Conservation (phyloP, 768 basidiomycete species). For the Termitomyces bulborhizus region DNA sequence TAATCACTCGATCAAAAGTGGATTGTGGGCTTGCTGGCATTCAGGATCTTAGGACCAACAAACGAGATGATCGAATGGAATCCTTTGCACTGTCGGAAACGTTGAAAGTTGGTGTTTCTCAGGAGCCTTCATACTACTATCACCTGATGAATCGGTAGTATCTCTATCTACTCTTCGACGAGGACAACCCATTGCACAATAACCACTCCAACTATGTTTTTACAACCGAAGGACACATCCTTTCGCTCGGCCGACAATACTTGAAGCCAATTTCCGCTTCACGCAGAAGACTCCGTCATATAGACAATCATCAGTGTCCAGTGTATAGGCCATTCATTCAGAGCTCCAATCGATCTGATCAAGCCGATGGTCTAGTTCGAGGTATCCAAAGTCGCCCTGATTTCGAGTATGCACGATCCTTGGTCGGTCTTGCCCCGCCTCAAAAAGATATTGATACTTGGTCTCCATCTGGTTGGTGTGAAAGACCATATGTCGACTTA, state of each 20-base stretch:
- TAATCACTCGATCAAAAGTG: constrained; percentile 70
- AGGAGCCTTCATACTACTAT: background rate
- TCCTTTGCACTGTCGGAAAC: constrained; percentile 94
- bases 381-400: constrained; percentile 73
- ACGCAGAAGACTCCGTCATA: constrained; percentile 53
- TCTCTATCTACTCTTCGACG: constrained; percentile 88
- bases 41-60: constrained; percentile 68
- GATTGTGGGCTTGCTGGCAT: constrained; percentile 84
- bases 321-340: constrained; percentile 47
- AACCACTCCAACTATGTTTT: constrained; percentile 88
- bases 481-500: constrained; percentile 55
- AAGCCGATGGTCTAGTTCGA: constrained; percentile 44
- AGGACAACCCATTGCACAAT: constrained; percentile 64
- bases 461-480: constrained; percentile 73
- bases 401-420: constrained; percentile 70
- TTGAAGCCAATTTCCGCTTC: constrained; percentile 52
- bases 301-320: constrained; percentile 71
- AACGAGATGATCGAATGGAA: constrained; percentile 93
- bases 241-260: constrained; percentile 54
- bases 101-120: constrained; percentile 57
- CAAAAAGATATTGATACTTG: constrained; percentile 50
- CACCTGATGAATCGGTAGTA: constrained; percentile 46
- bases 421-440: constrained; percentile 51
- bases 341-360: constrained; percentile 23
- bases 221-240: constrained; percentile 92